Percentiles rank a stretch among this genome's conserved stretches.
Evolutionary conservation across 345 rosid species (phyloP).

Genomic region (Salix udensis): DNA sequence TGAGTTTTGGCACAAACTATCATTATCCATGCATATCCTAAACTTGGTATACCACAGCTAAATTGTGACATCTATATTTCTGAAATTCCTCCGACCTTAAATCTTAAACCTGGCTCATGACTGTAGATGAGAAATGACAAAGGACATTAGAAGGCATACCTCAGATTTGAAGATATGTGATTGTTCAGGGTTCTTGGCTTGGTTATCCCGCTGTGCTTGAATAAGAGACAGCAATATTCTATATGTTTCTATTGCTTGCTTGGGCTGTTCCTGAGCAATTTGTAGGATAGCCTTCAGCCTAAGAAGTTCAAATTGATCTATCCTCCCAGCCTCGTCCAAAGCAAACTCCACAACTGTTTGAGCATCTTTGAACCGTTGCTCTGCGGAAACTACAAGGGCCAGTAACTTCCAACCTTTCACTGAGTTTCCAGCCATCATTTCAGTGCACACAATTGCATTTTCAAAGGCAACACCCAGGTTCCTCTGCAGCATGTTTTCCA

Average conservation of each 20-base stretch:
- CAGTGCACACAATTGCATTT: conserved; percentile 54
- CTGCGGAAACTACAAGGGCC: conserved; percentile 65
- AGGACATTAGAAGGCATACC: conserved; percentile 32
- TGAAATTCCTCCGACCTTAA: neutral
- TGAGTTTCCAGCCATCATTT: conserved; percentile 47
- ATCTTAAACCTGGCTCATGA: neutral
- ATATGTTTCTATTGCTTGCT: conserved; percentile 84
- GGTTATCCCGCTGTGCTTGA: conserved; percentile 62
- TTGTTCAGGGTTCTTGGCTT: conserved; percentile 30
- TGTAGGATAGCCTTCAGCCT: conserved; percentile 77
- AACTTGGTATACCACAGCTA: neutral
- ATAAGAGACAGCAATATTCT: conserved; percentile 67
- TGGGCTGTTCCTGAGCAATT: conserved; percentile 75
- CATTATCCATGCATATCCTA: neutral
- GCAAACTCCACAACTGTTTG: conserved; percentile 64
- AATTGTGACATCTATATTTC: neutral
- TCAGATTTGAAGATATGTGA: conserved; percentile 27
- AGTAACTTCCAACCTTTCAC: conserved; percentile 75
- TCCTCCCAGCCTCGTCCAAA: conserved; percentile 65
- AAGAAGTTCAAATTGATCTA: conserved; percentile 68
- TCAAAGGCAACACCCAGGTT: conserved; percentile 69
- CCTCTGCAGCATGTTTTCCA: conserved; percentile 85
- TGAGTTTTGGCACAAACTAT: neutral
- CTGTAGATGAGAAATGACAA: neutral
- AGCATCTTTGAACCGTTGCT: conserved; percentile 69